Percentiles rank a stretch among this genome's conserved stretches.
Evolutionary conservation across 352 stramenopile species (phyloP).

Genomic region (Pythium brassicae): DNA sequence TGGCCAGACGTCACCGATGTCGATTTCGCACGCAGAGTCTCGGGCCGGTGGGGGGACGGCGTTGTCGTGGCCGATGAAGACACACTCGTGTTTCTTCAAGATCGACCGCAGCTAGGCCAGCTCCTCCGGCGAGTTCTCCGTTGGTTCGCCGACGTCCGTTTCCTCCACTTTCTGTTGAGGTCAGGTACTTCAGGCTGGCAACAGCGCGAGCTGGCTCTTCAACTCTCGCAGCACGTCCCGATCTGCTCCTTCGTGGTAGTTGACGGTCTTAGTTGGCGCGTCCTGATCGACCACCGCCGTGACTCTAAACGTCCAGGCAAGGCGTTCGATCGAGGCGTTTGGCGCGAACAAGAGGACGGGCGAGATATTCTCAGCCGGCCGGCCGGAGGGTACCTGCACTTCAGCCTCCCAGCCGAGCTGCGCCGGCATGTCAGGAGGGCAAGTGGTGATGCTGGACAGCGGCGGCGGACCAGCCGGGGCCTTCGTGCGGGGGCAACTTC

Average conservation of each 20-base stretch:
- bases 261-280: neutral
- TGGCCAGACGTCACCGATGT: neutral
- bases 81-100: neutral
- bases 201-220: neutral
- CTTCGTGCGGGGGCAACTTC: too few species aligned
- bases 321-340: neutral
- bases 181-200: neutral
- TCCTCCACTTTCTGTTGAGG: neutral
- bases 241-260: constrained; percentile 5
- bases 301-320: neutral
- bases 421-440: too few species aligned
- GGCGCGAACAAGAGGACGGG: too few species aligned
- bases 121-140: neutral
- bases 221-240: neutral
- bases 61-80: neutral
- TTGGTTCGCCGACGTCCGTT: neutral
- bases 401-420: too few species aligned
- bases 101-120: neutral
- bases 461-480: too few species aligned
- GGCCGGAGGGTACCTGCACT: too few species aligned
- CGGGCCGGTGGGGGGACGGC: neutral
- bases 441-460: too few species aligned
- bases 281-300: neutral
- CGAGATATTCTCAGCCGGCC: too few species aligned
- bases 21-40: neutral